Evolutionary conservation across 1,139 yeast species (phyloP), one percentile per base, ranked within the genome.

Genomic region (Williopsis jadinii): DNA sequence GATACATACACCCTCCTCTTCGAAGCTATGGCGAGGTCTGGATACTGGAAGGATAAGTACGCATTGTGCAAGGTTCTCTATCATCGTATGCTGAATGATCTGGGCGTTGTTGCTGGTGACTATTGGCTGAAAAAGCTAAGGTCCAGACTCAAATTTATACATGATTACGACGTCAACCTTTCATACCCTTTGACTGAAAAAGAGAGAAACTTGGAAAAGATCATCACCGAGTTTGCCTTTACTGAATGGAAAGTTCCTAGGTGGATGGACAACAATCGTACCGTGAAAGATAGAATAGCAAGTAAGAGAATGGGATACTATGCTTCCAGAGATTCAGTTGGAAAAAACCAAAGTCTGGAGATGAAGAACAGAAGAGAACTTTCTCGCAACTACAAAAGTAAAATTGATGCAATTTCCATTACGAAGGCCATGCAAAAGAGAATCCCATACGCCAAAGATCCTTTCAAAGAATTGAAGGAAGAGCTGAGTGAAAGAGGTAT

Each of bases 21-120:
- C 52, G 64, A 64, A 40, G 40, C 61, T 8, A 36, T 64, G 5
- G 60, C 61, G 2, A 55, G 55, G 24, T 53, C 61, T 30, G 67
- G 66, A 0, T 54, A 58, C 34, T 56, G 59, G 52, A 34, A 38
- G 12, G 43, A 51, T 15, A 55, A 61, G 34, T 55, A 58, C 27
- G 32, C 51, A 1, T 45, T 52, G 1, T 38, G 60, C 11, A 49
- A 56, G 30, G 45, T 56, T 3, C 14, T 53, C 8, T 55, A 56
- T 35, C 48, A 52, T 24, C 38, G 45, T 14, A 55, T 55, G 59
- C n/a, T 48, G 11, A 36, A 26, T 10, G 49, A 48, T 33, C 14
- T 47, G 8, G 50, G 51, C 4, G 42, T 42, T 9, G 37, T 50
- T 11, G 40, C 48, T 6, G 54, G 56, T 9, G 52, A 47, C n/a